Evolutionary conservation across 2,329 filamentous ascomycete genomes (phyloP), one percentile per base, ranked within the genome.

Genomic region (Talaromyces sp.): DNA sequence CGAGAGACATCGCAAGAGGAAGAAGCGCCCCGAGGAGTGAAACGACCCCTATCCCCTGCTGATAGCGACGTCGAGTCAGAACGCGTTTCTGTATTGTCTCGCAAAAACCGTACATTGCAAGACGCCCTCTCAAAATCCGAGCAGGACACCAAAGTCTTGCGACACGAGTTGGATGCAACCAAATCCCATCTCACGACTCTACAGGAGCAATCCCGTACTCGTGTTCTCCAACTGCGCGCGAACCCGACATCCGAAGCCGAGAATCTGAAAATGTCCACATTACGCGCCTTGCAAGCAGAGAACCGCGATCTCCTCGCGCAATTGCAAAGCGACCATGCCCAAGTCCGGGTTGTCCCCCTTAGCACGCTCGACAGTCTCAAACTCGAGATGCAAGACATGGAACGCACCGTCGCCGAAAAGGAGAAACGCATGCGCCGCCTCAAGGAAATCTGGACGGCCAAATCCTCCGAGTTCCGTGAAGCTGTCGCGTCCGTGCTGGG

Each of bases 401-500:
- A 90, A 68, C 87, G 86, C 14, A 84, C 85, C 0, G 88, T 90
- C 1, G 87, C 89, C 9, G 80, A 83, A 27, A 83, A 83, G 44
- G 89, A 95, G 67, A 99, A 97, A 77, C 88, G 90, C 54, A 90
- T 90, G 65, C 83, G 87, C 27, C 90, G 95, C 1, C 86, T 98
- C 12, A 96, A 96, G 69, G 90, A 97, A 71, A 95, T 98, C 61
- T 99, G 92, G 90, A 86, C 86, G 0, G 86, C 89, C 67, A 99
- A 98, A 75, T 92, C 90, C 1, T 87, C 90, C 69, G 95, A 99
- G 78, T 98, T 99, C 79, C 91, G 96, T 56, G 92, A 98, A 77
- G 92, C 93, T 34, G 93, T 99, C 62, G 93, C 93, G 65, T 92
- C 88, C 23, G 89, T 96, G 0, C 83, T 99, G 0, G 95, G 95